A percentile compares a stretch with the other conserved stretches of the same genome.
Evolutionary conservation across 2,329 filamentous ascomycete genomes (phyloP).

Genomic region (Colletotrichum magnum): DNA sequence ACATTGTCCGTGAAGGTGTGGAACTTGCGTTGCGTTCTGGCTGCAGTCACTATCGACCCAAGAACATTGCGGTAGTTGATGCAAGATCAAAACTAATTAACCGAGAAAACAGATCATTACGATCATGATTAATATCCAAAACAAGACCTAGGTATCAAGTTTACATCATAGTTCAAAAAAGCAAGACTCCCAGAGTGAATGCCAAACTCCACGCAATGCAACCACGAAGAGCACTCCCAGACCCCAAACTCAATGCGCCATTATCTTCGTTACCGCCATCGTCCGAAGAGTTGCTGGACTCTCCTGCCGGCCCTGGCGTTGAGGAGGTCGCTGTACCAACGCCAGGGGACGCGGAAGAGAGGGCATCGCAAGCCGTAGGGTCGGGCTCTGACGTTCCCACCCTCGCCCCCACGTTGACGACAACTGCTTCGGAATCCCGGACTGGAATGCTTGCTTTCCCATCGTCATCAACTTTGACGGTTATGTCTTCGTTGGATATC

Average conservation of each 20-base stretch:
- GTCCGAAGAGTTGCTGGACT: slow-evolving; percentile 27
- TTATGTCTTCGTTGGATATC: slow-evolving; percentile 25
- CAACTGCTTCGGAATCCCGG: slow-evolving; percentile 32
- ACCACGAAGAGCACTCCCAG: slow-evolving; percentile 7
- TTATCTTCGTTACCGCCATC: slow-evolving; percentile 3
- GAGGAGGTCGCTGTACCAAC: slow-evolving; percentile 28
- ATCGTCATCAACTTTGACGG: slow-evolving; percentile 15
- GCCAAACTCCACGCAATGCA: slow-evolving; percentile 40
- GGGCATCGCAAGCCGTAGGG: slow-evolving; percentile 24
- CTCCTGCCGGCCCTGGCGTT: slow-evolving; percentile 27
- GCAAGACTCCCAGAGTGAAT: slow-evolving; percentile 25
- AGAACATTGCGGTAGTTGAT: too few relatives aligned
- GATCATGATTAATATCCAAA: slow-evolving; percentile 7
- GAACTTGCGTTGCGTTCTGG: too few relatives aligned
- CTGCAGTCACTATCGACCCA: too few relatives aligned
- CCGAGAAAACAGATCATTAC: slow-evolving; percentile 21
- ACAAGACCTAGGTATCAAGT: slow-evolving; percentile 33
- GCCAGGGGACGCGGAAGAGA: slow-evolving; percentile 19
- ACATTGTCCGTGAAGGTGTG: too few relatives aligned
- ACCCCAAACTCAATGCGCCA: slow-evolving; percentile 10
- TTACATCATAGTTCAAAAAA: slow-evolving; percentile 17
- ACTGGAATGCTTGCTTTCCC: slow-evolving; percentile 33
- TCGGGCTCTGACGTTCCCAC: slow-evolving; percentile 31
- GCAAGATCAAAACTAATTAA: not conserved
- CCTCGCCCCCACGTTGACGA: slow-evolving; percentile 27